Conservation (phyloP, 1,284 basidiomycete species). For the Malassezia sympodialis region DNA sequence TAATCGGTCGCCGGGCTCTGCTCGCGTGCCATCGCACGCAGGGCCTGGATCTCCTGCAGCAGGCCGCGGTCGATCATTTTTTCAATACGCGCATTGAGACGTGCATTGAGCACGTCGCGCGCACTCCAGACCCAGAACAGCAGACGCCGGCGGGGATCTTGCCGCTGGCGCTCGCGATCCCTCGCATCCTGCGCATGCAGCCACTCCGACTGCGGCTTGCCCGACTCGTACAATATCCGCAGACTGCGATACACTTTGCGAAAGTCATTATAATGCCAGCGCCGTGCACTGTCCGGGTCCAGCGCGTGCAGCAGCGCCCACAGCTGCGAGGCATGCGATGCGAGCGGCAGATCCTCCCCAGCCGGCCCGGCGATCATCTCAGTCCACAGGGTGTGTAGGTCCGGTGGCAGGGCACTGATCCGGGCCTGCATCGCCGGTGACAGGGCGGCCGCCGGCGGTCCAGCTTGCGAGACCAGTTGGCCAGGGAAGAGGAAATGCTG, state of each 20-base stretch:
- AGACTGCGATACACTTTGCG: conserved; percentile 77
- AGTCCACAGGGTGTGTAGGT: conserved; percentile 8
- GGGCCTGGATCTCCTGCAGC: conserved; percentile 64
- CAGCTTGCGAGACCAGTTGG: conserved; percentile 30
- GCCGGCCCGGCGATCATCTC: not conserved
- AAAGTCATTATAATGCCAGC: conserved; percentile 94
- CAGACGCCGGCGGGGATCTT: conserved; percentile 54
- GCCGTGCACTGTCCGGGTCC: conserved; percentile 64
- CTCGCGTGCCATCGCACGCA: conserved; percentile 49
- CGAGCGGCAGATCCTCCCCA: not conserved
- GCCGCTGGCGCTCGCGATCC: conserved; percentile 35
- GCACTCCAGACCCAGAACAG: conserved; percentile 87
- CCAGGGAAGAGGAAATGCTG: conserved; percentile 63
- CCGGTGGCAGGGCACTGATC: not conserved
- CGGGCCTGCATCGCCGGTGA: not conserved
- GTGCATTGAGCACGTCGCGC: conserved; percentile 56
- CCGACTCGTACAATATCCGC: conserved; percentile 66
- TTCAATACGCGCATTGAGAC: conserved; percentile 72
- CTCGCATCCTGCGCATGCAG: conserved; percentile 53
- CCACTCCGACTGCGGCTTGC: conserved; percentile 61
- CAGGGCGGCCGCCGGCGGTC: not conserved
- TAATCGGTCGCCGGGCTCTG: conserved; percentile 46
- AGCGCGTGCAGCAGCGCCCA: conserved; percentile 62
- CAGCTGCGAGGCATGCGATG: conserved; percentile 48
- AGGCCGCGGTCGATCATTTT: conserved; percentile 82